Evolutionary conservation across 257 asterid genomes (phyloP), one percentile per base, ranked within the genome.

Genomic region (Echium plantagineum): DNA sequence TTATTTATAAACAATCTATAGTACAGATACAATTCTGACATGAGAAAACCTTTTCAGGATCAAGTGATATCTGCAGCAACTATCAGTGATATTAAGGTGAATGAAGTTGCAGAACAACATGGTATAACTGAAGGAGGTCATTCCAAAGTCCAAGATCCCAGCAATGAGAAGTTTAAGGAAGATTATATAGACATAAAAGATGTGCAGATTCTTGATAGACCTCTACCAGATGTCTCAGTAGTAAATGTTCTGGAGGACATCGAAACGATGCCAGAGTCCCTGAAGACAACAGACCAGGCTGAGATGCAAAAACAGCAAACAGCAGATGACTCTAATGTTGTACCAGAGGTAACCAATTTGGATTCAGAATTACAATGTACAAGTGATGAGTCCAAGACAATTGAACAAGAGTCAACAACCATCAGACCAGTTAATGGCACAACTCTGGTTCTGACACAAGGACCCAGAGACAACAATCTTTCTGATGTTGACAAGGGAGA

Each of bases 41-140:
- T 60, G 46, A 38, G 35, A 46, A 21, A 55, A 16, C 52, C 69
- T 57, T 64, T 66, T 55, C 82, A 80, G 91, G 80, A 70, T 52
- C 62, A 53, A 20, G 66, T 24, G 3, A 24, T 24, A 24, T 24
- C 3, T 3, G 26, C 26, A 24, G 26, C 58, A 46, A 57, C 24
- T 60, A 60, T 55, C 53, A 19, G 65, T 16, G 74, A 62, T 65
- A 71, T 58, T 59, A 68, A 71, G 42, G 63, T 42, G n/a, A 59
- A 55, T 15, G 64, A 60, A 63, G 75, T 62, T 56, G 66, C 51
- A 52, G 53, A 42, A 18, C 38, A 26, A 20, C 69, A 15, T 66
- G 61, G 61, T 31, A 21, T 54, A 55, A 19, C 62, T 56, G 73
- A 68, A 59, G 70, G 62, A 57, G 72, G 75, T 47, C 69, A 53